Base-by-base conservation (phyloP, 1,284 basidiomycete genomes). In the Thecaphora frezii region DNA sequence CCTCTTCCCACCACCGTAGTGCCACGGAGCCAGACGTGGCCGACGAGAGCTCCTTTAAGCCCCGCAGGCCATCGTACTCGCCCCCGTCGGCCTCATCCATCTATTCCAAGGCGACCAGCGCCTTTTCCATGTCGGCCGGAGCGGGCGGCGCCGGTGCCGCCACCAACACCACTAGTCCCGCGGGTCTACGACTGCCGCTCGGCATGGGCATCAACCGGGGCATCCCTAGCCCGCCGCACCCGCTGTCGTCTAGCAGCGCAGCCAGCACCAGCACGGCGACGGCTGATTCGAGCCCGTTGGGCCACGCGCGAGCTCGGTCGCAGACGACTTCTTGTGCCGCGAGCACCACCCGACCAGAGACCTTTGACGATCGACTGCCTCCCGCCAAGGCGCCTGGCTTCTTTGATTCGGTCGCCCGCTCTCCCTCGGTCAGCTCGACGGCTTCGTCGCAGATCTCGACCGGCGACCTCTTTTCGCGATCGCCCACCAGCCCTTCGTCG, bases 1-100 rank as follows among this genome's bases (percentile, higher is more conserved):
- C 66, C 46, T 71, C 69, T 48, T 55, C 66, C 24, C 69, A 71
- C 42, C 56, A 71, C 57, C 62, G 50, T 41, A 30, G 44, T 16
- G 28, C 47, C 19, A 24, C 51, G 1, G 23, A 54, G 24, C 51
- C 52, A 45, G 57, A 60, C 36, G 52, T 66, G 36, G 48, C 60
- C 19, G 47, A 58, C 51, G 62, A 68, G 44, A 63, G 60, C 53
- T 64, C 59, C 12, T 62, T 69, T 50, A 60, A 50, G 10, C 65
- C 57, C 21, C 55, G 54, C 48, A 43, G 45, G 41, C 57, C 51
- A 1, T 66, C 60, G 50, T 66, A 62, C 46, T 66, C 59, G 3
- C 67, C 58, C 21, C 41, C 65, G 19, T 59, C 62, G 19, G 57
- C 53, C 42, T 44, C 40, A 13, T 44, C 41, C 21, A 39, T 26